Base-by-base conservation (phyloP, 371 early-diverging fungal genomes). In the Cokeromyces recurvatus region DNA sequence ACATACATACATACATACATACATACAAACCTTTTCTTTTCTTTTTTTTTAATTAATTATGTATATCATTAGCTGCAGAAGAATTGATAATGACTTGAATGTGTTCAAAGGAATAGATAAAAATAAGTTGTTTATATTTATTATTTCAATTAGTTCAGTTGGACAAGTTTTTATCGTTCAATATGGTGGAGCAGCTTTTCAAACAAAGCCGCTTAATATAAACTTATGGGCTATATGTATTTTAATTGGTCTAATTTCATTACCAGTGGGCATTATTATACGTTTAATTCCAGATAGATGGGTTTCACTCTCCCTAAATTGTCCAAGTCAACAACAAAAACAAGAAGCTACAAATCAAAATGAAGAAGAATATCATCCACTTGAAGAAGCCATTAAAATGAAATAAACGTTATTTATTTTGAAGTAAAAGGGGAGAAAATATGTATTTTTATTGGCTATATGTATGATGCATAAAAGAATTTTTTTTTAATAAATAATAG, bases 191-290 rank as follows among this genome's bases (percentile, higher is more conserved):
- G 55, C 59, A 21, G 84, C 86, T 17, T 84, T 87, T 55, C 60
- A 74, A 50, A 76, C 82, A 0, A 55, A 56, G 1, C 72, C 71
- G 5, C 49, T 91, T 2, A 61, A 37, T 34, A 66, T 43, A 4
- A 29, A 37, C 12, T 77, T 85, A n/a, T 93, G 91, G 94, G 53
- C 47, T 0, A 52, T 87, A 16, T 82, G 85, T 53, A 48, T 91
- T 11, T 14, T 73, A 2, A 54, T 87, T 44, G 91, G 90, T 29
- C 25, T 75, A 38, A 42, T 86, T 5, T 83, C 87, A 0, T 47
- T 93, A 5, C 87, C 88, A 7, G 53, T 87, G 27, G 94, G 90
- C 41, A 71, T 73, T 4, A 19, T 87, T 23, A 59, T 90, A 47
- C 81, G 91, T 4, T 53, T 85, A 19, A 53, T 85, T 0, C 85